Evolutionary conservation across 495 filamentous ascomycete genomes (phyloP).

Genomic region (Penicillium nucicola): DNA sequence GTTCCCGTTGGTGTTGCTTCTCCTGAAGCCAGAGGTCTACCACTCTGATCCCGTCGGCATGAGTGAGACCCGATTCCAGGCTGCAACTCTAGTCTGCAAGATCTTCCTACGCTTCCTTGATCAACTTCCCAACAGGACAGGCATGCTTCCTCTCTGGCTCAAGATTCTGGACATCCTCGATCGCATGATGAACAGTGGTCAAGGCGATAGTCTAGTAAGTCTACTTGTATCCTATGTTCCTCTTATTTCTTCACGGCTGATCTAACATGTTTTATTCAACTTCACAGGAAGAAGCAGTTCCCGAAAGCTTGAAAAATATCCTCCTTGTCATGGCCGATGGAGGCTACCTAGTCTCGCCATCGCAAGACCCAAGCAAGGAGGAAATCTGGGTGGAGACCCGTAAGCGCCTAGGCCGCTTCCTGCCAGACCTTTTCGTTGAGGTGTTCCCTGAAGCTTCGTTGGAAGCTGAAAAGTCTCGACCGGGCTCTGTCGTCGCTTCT

Average conservation of each 20-base stretch:
- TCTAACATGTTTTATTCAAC: conserved; percentile 7
- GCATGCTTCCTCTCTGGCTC: conserved; percentile 92
- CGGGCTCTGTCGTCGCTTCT: conserved; percentile 19
- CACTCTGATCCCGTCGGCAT: conserved; percentile 90
- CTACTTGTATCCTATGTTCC: background rate
- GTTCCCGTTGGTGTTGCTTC: conserved; percentile 84
- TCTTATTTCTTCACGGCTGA: background rate
- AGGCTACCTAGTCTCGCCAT: conserved; percentile 74
- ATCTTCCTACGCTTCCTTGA: conserved; percentile 94
- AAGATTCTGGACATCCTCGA: conserved; percentile 94
- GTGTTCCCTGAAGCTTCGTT: conserved; percentile 42
- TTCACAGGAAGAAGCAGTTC: conserved; percentile 83
- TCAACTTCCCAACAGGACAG: conserved; percentile 76
- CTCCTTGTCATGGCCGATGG: conserved; percentile 92
- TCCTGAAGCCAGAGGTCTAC: conserved; percentile 94
- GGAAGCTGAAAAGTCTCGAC: conserved; percentile 21
- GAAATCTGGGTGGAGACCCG: conserved; percentile 66
- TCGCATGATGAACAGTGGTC: conserved; percentile 92
- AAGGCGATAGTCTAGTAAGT: conserved; percentile 83
- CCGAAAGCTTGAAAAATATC: conserved; percentile 94
- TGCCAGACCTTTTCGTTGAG: conserved; percentile 67
- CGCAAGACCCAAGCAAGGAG: conserved; percentile 40
- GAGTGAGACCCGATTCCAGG: conserved; percentile 91
- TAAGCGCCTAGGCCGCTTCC: conserved; percentile 84
- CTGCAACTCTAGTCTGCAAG: conserved; percentile 86